Conservation (phyloP, 495 filamentous ascomycete species). For the Halenospora varia region DNA sequence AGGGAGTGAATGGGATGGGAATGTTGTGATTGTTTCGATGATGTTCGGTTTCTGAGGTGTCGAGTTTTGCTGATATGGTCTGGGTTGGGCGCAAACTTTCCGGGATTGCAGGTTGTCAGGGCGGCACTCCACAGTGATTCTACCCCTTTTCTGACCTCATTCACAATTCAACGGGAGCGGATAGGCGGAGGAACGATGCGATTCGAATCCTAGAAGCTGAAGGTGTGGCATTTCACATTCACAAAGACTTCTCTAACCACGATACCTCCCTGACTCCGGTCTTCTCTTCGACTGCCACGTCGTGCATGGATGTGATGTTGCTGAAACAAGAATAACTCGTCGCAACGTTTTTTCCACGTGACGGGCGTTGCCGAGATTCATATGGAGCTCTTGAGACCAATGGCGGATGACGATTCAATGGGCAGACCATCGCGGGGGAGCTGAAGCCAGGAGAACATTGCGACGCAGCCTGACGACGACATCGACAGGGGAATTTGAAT, state of each 20-base stretch:
- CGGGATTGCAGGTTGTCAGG: neutral
- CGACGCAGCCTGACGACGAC: neutral
- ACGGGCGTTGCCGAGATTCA: neutral
- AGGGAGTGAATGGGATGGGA: too few species aligned
- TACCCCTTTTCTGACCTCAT: neutral
- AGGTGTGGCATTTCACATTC: too few species aligned
- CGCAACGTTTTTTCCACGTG: constrained; percentile 3
- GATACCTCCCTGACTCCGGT: too few species aligned
- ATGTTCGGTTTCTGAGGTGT: constrained; percentile 3
- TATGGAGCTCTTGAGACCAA: too few species aligned
- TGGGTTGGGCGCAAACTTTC: constrained; percentile 9
- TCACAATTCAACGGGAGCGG: too few species aligned
- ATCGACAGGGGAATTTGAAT: neutral
- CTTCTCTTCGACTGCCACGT: constrained; percentile 10
- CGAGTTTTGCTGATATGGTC: constrained; percentile 11
- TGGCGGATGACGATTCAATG: neutral
- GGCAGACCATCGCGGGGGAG: neutral
- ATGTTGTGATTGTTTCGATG: constrained; percentile 4
- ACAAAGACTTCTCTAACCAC: too few species aligned
- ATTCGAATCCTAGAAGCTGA: too few species aligned
- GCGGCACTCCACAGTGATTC: neutral
- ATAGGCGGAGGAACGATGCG: too few species aligned
- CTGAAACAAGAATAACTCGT: neutral
- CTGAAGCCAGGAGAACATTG: neutral
- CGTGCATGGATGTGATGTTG: constrained; percentile 2